Conservation (phyloP, 257 asterid species). For the Ballota nigra region DNA sequence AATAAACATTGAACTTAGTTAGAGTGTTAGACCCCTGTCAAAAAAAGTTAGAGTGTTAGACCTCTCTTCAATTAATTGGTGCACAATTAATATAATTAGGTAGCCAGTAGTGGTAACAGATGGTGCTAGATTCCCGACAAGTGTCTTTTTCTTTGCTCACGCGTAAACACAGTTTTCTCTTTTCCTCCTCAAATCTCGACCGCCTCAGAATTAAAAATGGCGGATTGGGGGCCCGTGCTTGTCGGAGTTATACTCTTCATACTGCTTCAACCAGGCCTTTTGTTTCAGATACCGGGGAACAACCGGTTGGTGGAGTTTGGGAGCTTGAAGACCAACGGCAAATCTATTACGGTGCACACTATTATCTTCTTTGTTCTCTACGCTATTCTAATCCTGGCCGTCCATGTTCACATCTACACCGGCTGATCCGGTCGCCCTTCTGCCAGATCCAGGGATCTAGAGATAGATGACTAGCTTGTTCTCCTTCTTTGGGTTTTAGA, state of each 20-base stretch:
- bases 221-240: slow-evolving; percentile 89
- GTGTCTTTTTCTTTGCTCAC: too few species aligned
- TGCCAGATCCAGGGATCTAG: neutral
- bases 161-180: too few species aligned
- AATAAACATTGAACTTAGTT: too few species aligned
- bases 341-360: slow-evolving; percentile 77
- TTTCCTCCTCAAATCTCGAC: too few species aligned
- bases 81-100: too few species aligned
- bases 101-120: too few species aligned
- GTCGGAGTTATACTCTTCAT: slow-evolving; percentile 82
- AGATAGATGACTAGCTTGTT: neutral
- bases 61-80: too few species aligned
- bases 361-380: slow-evolving; percentile 70
- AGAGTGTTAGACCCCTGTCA: too few species aligned
- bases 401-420: slow-evolving; percentile 78
- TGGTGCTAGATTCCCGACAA: too few species aligned
- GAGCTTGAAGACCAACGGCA: slow-evolving; percentile 83
- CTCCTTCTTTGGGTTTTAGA: neutral
- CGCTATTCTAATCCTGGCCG: slow-evolving; percentile 68
- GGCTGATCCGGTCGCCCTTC: slow-evolving; percentile 40
- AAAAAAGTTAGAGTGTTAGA: too few species aligned
- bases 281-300: slow-evolving; percentile 82
- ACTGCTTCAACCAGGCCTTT: slow-evolving; percentile 73
- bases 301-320: slow-evolving; percentile 65
- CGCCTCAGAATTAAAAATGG: too few species aligned